Percentiles rank a stretch among this genome's conserved stretches.
Evolutionary conservation across 495 filamentous ascomycete genomes (phyloP).

Genomic region (Podospora fimiseda): DNA sequence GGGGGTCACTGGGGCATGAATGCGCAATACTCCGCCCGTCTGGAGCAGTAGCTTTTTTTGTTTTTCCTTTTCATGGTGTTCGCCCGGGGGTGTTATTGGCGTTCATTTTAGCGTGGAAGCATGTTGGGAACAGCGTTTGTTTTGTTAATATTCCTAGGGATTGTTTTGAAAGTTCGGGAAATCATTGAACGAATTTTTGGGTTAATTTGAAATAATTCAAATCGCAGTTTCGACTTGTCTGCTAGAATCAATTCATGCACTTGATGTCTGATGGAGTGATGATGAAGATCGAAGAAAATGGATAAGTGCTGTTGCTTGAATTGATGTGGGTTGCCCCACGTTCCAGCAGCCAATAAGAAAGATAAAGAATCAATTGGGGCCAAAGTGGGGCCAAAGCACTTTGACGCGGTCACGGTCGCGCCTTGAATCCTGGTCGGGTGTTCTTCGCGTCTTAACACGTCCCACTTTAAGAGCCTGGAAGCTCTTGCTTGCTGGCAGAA

Average conservation of each 20-base stretch:
- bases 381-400: background rate
- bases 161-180: too few relatives aligned
- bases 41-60: background rate
- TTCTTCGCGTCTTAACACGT: constrained; percentile 17
- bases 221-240: too few relatives aligned
- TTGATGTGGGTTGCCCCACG: too few relatives aligned
- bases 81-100: background rate
- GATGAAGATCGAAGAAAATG: too few relatives aligned
- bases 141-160: too few relatives aligned
- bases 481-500: too few relatives aligned
- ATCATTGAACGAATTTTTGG: too few relatives aligned
- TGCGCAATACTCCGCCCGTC: background rate
- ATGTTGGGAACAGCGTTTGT: background rate
- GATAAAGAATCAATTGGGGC: background rate
- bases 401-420: constrained; percentile 10
- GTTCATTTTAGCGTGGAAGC: background rate
- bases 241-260: too few relatives aligned
- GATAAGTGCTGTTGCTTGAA: too few relatives aligned
- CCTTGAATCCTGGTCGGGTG: background rate
- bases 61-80: background rate
- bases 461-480: constrained; percentile 7
- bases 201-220: too few relatives aligned
- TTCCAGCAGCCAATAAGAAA: background rate
- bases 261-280: too few relatives aligned
- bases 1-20: constrained; percentile 7